Conservation (phyloP, 768 basidiomycete species). For the Lenzites betulinus region DNA sequence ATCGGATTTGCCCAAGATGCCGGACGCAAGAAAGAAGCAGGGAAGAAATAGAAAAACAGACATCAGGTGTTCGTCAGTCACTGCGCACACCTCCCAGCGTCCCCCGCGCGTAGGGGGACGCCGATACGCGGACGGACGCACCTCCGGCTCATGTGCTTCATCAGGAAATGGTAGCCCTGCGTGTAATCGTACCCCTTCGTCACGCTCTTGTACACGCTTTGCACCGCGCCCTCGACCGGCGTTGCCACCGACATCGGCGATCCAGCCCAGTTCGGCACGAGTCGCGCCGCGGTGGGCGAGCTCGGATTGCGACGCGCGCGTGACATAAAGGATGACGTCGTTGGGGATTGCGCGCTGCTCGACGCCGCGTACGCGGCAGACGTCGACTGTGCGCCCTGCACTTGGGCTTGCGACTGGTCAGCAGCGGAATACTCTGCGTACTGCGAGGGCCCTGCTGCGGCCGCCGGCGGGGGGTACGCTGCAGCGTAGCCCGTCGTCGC, state of each 20-base stretch:
- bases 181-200: slow-evolving; percentile 90
- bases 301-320: slow-evolving; percentile 16
- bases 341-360: not conserved
- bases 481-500: slow-evolving; percentile 2
- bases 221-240: slow-evolving; percentile 18
- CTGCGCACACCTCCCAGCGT: slow-evolving; percentile 16
- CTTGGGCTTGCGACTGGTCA: slow-evolving; percentile 15
- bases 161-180: slow-evolving; percentile 94
- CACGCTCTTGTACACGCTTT: slow-evolving; percentile 61
- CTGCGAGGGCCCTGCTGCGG: slow-evolving; percentile 3
- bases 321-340: slow-evolving; percentile 13
- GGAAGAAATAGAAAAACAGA: not conserved
- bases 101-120: slow-evolving; percentile 15
- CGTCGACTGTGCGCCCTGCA: slow-evolving; percentile 3
- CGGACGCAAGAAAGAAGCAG: slow-evolving; percentile 1
- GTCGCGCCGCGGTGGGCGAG: slow-evolving; percentile 16
- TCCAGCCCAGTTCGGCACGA: slow-evolving; percentile 14
- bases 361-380: not conserved
- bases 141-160: slow-evolving; percentile 89
- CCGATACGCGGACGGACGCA: slow-evolving; percentile 44
- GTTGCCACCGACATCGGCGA: slow-evolving; percentile 20
- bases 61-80: too few species aligned
- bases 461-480: slow-evolving; percentile 5
- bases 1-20: not conserved
- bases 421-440: slow-evolving; percentile 8